phyloP scores from a whole-genome alignment of 768 basidiomycete species.

The Trametes cubensis region DNA sequence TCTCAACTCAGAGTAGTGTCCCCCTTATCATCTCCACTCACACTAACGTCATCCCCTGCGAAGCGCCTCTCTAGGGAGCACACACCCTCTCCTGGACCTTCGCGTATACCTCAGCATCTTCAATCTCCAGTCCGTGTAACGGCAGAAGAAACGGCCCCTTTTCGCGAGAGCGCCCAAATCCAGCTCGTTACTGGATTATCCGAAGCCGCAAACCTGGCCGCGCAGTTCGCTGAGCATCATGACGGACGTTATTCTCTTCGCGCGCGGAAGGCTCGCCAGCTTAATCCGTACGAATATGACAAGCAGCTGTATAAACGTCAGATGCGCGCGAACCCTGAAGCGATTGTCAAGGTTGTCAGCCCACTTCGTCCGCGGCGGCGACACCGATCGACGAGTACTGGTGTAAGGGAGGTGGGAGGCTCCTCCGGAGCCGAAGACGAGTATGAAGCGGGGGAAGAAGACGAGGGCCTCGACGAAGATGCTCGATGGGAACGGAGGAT shows the following conservation, averaged over 20 bases:
- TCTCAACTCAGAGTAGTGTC: neutral
- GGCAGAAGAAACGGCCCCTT: neutral
- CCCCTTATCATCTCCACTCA: conserved; percentile 17
- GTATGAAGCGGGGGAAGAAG: conserved; percentile 6
- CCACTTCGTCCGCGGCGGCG: conserved; percentile 31
- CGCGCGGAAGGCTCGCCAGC: conserved; percentile 53
- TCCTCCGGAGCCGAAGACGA: conserved; percentile 13
- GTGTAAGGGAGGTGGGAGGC: neutral
- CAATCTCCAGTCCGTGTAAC: neutral
- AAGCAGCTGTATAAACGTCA: conserved; percentile 52
- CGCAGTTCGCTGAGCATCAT: neutral
- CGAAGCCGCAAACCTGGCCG: neutral
- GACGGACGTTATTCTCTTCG: conserved; percentile 56
- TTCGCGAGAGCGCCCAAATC: neutral
- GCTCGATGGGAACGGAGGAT: conserved; percentile 10
- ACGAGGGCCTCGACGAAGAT: conserved; percentile 7
- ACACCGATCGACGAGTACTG: conserved; percentile 12
- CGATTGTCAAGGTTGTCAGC: conserved; percentile 57
- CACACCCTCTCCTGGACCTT: neutral
- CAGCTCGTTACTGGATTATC: neutral
- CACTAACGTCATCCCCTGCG: conserved; percentile 8
- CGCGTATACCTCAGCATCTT: neutral
- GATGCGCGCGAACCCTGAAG: conserved; percentile 62
- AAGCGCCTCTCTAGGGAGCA: neutral
- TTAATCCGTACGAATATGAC: conserved; percentile 66